These are phyloP conservation scores for Scytalidium sp. DNA, from an alignment of 2,329 filamentous ascomycete genomes.

Conservation along the genomic window DNA sequence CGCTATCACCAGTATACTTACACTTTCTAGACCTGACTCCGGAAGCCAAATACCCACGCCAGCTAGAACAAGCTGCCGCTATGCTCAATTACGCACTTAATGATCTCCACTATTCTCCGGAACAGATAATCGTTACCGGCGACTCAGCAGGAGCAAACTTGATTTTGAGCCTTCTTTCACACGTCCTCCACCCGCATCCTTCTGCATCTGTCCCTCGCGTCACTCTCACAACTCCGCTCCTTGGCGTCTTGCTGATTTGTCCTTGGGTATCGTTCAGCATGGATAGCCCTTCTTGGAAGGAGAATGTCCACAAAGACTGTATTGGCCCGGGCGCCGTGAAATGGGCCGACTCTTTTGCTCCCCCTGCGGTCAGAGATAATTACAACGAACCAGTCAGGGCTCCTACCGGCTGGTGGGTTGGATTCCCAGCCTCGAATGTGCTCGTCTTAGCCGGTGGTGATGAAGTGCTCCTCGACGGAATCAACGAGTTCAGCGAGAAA, in stretches of 20 bases:
- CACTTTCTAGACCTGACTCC: conserved; percentile 39
- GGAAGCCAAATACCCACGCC: conserved; percentile 39
- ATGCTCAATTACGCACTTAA: conserved; percentile 40
- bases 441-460: conserved; percentile 51
- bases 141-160: conserved; percentile 55
- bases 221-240: conserved; percentile 38
- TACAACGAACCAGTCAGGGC: conserved; percentile 53
- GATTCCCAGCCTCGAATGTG: conserved; percentile 43
- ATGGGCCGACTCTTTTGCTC: conserved; percentile 49
- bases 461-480: conserved; percentile 55
- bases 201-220: conserved; percentile 46
- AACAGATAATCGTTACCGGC: conserved; percentile 42
- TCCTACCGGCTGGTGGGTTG: conserved; percentile 49
- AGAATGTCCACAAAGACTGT: conserved; percentile 49
- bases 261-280: conserved; percentile 56
- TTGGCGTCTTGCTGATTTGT: conserved; percentile 50
- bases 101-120: conserved; percentile 14
- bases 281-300: conserved; percentile 35
- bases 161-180: conserved; percentile 40
- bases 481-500: conserved; percentile 45
- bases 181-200: conserved; percentile 55
- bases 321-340: conserved; percentile 38
- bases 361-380: conserved; percentile 33
- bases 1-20: not conserved
- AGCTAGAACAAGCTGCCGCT: conserved; percentile 43